These are phyloP conservation scores for Epichloe typhina DNA, from an alignment of 2,329 filamentous ascomycete genomes.

Conservation along the genomic window DNA sequence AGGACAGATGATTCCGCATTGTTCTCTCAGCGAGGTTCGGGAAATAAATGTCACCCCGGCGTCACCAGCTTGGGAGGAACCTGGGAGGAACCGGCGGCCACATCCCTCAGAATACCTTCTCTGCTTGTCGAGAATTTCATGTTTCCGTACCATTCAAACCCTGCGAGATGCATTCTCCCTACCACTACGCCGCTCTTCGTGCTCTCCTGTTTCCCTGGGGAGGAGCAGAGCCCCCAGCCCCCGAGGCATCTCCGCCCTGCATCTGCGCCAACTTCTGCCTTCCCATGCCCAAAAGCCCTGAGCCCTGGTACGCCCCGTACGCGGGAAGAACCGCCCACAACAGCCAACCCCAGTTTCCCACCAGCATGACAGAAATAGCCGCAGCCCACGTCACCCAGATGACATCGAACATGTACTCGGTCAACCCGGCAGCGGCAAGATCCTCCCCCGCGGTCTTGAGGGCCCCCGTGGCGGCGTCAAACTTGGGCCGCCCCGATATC, in stretches of 20 bases:
- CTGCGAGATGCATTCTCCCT: not conserved
- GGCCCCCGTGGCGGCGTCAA: constrained; percentile 48
- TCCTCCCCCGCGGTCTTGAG: constrained; percentile 69
- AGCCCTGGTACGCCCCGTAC: constrained; percentile 41
- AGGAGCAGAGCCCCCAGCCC: constrained; percentile 17
- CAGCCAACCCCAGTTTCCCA: constrained; percentile 65
- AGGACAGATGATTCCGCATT: not conserved
- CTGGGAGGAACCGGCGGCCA: not conserved
- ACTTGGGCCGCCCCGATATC: constrained; percentile 65
- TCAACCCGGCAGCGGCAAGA: constrained; percentile 73
- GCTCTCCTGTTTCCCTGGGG: constrained; percentile 39
- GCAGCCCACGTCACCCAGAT: constrained; percentile 88
- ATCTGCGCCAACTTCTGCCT: constrained; percentile 39
- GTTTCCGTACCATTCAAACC: not conserved
- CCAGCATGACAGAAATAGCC: constrained; percentile 54
- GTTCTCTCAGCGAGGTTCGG: not conserved
- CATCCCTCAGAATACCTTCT: too few species aligned
- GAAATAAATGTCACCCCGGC: not conserved
- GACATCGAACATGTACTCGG: constrained; percentile 96
- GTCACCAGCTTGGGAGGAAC: too few species aligned
- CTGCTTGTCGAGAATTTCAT: too few species aligned
- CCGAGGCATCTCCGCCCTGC: constrained; percentile 15
- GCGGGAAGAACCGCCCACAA: constrained; percentile 42
- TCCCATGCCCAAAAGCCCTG: constrained; percentile 38
- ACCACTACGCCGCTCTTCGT: constrained; percentile 34